These are phyloP conservation scores for Fusarium sp. DNA, from an alignment of 2,329 filamentous ascomycete species.

Conservation along the genomic window DNA sequence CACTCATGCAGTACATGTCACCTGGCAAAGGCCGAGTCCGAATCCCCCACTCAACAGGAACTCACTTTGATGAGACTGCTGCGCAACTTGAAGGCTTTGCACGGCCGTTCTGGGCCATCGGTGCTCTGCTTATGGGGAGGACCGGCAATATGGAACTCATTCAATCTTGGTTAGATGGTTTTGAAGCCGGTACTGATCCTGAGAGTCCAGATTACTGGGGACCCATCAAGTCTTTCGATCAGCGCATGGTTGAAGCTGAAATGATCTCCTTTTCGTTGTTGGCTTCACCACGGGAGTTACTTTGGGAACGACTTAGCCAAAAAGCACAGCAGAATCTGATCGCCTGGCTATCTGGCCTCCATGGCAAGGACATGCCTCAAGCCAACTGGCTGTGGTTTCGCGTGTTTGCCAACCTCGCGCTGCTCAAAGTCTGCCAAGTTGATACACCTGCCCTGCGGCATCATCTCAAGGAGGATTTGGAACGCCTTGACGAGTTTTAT, in stretches of 20 bases:
- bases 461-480: not conserved
- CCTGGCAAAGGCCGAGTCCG: constrained; percentile 48
- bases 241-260: constrained; percentile 65
- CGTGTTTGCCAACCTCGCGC: constrained; percentile 59
- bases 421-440: constrained; percentile 51
- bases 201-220: constrained; percentile 58
- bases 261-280: constrained; percentile 61
- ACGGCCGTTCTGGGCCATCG: constrained; percentile 8
- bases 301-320: constrained; percentile 46
- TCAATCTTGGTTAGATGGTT: constrained; percentile 45
- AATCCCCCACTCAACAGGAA: constrained; percentile 50
- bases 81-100: constrained; percentile 58
- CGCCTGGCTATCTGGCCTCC: constrained; percentile 55
- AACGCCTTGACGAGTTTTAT: not conserved
- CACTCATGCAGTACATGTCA: constrained; percentile 50
- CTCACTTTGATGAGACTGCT: constrained; percentile 55
- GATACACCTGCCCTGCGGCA: not conserved
- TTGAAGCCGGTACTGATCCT: constrained; percentile 48
- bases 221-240: constrained; percentile 55
- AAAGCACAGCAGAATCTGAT: constrained; percentile 46
- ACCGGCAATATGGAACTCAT: not conserved
- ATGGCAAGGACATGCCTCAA: constrained; percentile 56
- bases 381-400: constrained; percentile 66
- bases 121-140: constrained; percentile 1
- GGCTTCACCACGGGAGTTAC: constrained; percentile 49